Evolutionary conservation across 495 filamentous ascomycete species (phyloP), one percentile per base, ranked within the genome.

Genomic region (Aspergillus sparsus): DNA sequence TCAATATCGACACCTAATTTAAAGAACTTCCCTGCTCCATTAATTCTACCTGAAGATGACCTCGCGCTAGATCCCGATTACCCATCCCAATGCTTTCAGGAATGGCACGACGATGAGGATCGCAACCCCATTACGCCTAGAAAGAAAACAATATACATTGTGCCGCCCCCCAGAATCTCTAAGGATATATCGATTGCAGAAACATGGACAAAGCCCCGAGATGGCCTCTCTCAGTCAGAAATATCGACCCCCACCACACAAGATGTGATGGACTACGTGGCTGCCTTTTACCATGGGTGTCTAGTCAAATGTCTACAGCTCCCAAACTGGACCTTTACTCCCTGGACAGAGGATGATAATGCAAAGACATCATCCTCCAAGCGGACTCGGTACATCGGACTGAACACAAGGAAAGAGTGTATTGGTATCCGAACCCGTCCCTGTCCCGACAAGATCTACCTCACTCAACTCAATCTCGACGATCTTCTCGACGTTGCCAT

Each of bases 401-500:
- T 86, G 21, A 54, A 66, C 5, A 62, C 67, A 7, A 27, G 70
- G 21, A 68, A 66, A 15, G 65, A 72, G 27, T 67, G 66, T 44
- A 77, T 82, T 18, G 79, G 84, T 12, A 82, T 90, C 62, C 82
- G 84, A 9, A 72, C 69, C 7, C 82, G 87, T 1, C 62, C 73
- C 6, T 76, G 74, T 3, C 80, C 79, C 2, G 79, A 87, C 51
- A 64, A 67, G 0, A 41, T 70, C 10, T 89, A 81, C 60, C 13
- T 66, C 11, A 66, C 69, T 12, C 85, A 90, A 62, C 64, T 90
- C 2, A 85, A 87, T 62, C 74, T 90, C 2, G 72, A 84, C 62
- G 86, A 90, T 65, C 71, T 89, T 9, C 77, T 89, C 0, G 86
- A 89, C 61, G 80, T 73, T 0, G 81, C 80, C 5, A 81, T 85